Evolutionary conservation across 1,284 basidiomycete species (phyloP).

Genomic region (Pyrrhoderma noxium): DNA sequence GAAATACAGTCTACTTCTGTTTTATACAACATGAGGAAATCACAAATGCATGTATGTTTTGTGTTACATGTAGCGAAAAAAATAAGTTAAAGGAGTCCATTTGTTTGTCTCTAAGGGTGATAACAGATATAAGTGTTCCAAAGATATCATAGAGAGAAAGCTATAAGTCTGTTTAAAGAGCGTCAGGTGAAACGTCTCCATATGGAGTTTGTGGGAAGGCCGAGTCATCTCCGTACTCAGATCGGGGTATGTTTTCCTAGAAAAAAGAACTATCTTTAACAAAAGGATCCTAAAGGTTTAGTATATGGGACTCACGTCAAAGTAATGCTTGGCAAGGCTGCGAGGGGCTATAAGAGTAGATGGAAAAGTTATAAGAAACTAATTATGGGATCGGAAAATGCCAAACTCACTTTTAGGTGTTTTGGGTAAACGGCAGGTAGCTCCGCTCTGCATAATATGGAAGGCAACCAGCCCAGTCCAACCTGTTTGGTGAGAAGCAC

Average conservation of each 20-base stretch:
- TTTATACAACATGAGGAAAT: no score
- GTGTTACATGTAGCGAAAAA: no score
- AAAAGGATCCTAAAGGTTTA: neutral
- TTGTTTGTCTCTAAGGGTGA: no score
- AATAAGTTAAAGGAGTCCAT: no score
- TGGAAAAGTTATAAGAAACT: slow-evolving; percentile 23
- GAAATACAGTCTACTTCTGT: no score
- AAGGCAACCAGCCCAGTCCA: slow-evolving; percentile 94
- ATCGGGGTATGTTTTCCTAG: slow-evolving; percentile 66
- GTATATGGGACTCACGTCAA: slow-evolving; percentile 56
- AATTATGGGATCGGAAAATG: slow-evolving; percentile 4
- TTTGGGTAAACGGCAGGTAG: slow-evolving; percentile 76
- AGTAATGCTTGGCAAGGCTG: slow-evolving; percentile 86
- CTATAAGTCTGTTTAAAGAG: no score
- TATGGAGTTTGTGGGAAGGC: slow-evolving; percentile 55
- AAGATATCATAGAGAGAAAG: no score
- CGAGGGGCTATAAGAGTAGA: slow-evolving; percentile 60
- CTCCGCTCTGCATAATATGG: slow-evolving; percentile 83
- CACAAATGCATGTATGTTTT: no score
- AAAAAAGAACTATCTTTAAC: neutral
- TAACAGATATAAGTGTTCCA: no score
- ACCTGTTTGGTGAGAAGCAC: slow-evolving; percentile 96
- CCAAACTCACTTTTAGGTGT: slow-evolving; percentile 72
- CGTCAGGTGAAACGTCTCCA: slow-evolving; percentile 73
- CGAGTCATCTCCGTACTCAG: slow-evolving; percentile 62